phyloP scores from a whole-genome alignment of 768 basidiomycete genomes.

The Podaxis mareebaensis region DNA sequence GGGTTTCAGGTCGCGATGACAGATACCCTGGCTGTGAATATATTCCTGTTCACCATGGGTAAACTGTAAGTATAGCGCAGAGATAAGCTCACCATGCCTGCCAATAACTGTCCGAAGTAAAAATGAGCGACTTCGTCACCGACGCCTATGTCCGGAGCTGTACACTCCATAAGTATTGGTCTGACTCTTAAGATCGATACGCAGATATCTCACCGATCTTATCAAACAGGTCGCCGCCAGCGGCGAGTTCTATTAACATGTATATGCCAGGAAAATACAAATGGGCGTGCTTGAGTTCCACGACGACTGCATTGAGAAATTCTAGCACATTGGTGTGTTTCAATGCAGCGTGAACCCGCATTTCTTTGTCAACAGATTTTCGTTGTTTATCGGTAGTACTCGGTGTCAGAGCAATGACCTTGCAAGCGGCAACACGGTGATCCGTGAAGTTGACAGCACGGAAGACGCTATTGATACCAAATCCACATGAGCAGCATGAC shows the following conservation, averaged over 20 bases:
- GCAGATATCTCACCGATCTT: constrained; percentile 77
- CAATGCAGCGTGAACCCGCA: constrained; percentile 80
- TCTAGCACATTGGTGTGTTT: constrained; percentile 82
- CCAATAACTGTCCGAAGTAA: constrained; percentile 84
- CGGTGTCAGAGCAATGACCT: constrained; percentile 67
- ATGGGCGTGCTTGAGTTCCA: constrained; percentile 60
- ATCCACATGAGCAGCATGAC: constrained; percentile 4
- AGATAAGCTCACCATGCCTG: constrained; percentile 67
- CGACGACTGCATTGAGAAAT: constrained; percentile 76
- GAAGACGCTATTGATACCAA: constrained; percentile 61
- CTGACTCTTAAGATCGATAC: background rate
- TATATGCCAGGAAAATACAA: constrained; percentile 81
- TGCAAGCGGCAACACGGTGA: constrained; percentile 82
- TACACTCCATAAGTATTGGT: constrained; percentile 1
- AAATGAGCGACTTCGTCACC: constrained; percentile 85
- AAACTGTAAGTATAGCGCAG: background rate
- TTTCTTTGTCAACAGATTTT: constrained; percentile 89
- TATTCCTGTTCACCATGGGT: constrained; percentile 52
- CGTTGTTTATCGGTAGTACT: constrained; percentile 67
- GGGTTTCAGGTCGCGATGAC: constrained; percentile 95
- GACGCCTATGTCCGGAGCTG: constrained; percentile 90
- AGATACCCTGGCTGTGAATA: constrained; percentile 87
- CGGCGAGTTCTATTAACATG: constrained; percentile 90
- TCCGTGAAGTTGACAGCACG: constrained; percentile 71
- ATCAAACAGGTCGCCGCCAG: constrained; percentile 95